Conservation (phyloP, 73 alveolate genomes). For the Stentor coeruleus region DNA sequence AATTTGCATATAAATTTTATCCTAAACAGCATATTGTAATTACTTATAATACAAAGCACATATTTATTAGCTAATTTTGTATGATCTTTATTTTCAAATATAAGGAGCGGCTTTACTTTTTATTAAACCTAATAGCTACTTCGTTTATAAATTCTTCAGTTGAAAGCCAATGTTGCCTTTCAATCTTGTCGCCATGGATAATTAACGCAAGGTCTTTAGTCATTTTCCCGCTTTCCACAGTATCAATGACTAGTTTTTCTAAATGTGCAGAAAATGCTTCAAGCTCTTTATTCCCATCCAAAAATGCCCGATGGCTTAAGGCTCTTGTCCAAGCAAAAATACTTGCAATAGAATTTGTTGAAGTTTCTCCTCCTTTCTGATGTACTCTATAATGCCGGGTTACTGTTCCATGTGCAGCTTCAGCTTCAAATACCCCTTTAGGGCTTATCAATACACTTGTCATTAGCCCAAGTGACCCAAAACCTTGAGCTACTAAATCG, state of each 20-base stretch:
- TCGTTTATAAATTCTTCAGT: constrained; percentile 53
- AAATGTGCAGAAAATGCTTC: constrained; percentile 36
- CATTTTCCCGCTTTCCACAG: constrained; percentile 75
- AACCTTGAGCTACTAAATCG: constrained; percentile 83
- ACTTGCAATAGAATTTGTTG: constrained; percentile 79
- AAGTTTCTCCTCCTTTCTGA: constrained; percentile 72
- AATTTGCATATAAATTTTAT: too few relatives aligned
- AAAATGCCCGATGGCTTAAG: constrained; percentile 64
- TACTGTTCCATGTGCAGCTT: constrained; percentile 92
- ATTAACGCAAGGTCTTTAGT: constrained; percentile 79
- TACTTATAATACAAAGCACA: too few relatives aligned
- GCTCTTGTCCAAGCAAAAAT: constrained; percentile 90
- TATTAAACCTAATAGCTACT: constrained; percentile 31
- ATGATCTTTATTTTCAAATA: too few relatives aligned
- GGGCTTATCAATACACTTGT: constrained; percentile 69
- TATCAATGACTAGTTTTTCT: constrained; percentile 53
- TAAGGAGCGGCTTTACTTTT: too few relatives aligned
- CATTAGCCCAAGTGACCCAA: constrained; percentile 82
- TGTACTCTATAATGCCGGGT: constrained; percentile 80
- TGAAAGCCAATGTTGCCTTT: constrained; percentile 37
- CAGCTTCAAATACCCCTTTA: constrained; percentile 74
- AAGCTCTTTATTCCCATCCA: constrained; percentile 52
- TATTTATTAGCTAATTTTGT: too few relatives aligned
- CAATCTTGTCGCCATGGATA: constrained; percentile 55
- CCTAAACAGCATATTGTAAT: too few relatives aligned